These are phyloP conservation scores for Tylopilus subfusipes DNA, from an alignment of 768 basidiomycete species.

Conservation along the genomic window DNA sequence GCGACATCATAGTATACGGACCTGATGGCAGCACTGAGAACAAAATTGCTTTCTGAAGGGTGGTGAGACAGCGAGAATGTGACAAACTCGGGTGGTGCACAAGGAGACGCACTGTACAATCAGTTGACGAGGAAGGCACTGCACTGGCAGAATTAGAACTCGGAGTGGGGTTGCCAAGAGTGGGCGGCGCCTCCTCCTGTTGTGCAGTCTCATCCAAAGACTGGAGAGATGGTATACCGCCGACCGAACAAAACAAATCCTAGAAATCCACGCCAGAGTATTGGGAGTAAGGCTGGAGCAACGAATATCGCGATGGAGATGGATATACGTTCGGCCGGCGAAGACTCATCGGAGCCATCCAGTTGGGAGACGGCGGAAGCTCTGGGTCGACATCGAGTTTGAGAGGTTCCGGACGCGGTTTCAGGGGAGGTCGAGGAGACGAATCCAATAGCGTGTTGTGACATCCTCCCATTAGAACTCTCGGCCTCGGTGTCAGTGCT, in stretches of 20 bases:
- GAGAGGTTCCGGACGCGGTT: constrained; percentile 33
- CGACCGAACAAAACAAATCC: constrained; percentile 61
- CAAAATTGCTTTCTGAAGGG: no score
- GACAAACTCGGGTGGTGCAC: no score
- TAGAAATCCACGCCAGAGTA: constrained; percentile 81
- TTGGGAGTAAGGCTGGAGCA: constrained; percentile 83
- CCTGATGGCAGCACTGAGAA: no score
- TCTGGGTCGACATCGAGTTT: constrained; percentile 23
- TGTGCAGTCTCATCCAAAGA: constrained; percentile 47
- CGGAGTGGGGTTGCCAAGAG: no score
- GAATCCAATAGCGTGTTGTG: constrained; percentile 19
- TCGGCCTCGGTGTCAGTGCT: constrained; percentile 71
- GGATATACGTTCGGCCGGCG: constrained; percentile 64
- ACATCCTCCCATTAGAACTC: constrained; percentile 36
- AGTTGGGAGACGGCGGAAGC: constrained; percentile 23
- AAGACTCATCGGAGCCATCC: constrained; percentile 52
- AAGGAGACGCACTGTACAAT: no score
- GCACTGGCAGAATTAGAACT: no score
- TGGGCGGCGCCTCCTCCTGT: constrained; percentile 35
- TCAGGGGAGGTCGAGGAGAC: constrained; percentile 46
- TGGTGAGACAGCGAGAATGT: no score
- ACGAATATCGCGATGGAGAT: constrained; percentile 74
- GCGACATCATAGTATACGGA: no score
- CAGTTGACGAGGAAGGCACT: no score
- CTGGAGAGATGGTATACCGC: constrained; percentile 45